These are phyloP conservation scores for Ustilago sp. DNA, from an alignment of 1,284 basidiomycete species.

Conservation along the genomic window DNA sequence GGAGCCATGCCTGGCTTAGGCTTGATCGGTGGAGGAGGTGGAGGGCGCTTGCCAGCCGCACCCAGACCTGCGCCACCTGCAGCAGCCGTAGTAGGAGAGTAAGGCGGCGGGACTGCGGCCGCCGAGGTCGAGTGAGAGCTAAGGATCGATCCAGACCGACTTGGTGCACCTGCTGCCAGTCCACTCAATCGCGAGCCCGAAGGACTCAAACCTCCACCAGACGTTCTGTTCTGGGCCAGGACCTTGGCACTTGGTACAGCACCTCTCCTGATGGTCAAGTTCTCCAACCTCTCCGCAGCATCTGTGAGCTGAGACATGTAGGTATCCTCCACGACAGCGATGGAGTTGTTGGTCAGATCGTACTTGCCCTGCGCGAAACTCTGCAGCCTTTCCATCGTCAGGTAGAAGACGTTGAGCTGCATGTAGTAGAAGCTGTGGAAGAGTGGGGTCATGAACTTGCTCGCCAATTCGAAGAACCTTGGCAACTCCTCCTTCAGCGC, in stretches of 20 bases:
- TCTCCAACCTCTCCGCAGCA: slow-evolving; percentile 74
- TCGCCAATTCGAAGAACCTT: slow-evolving; percentile 85
- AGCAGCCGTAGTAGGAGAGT: slow-evolving; percentile 16
- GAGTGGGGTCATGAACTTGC: slow-evolving; percentile 91
- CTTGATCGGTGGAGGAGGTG: slow-evolving; percentile 85
- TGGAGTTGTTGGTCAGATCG: slow-evolving; percentile 78
- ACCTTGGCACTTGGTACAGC: slow-evolving; percentile 53
- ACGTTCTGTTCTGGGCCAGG: slow-evolving; percentile 39
- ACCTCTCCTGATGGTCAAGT: slow-evolving; percentile 59
- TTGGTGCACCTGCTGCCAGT: slow-evolving; percentile 38
- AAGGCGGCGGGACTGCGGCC: slow-evolving; percentile 24
- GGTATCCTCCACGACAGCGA: slow-evolving; percentile 75
- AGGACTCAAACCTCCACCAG: slow-evolving; percentile 25
- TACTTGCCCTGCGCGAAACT: slow-evolving; percentile 84
- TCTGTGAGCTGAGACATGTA: slow-evolving; percentile 85
- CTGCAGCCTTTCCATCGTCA: slow-evolving; percentile 91
- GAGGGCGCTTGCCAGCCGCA: slow-evolving; percentile 77
- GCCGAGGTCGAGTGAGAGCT: slow-evolving; percentile 5
- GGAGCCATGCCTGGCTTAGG: slow-evolving; percentile 79
- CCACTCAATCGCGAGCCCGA: slow-evolving; percentile 30
- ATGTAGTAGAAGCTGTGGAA: slow-evolving; percentile 99
- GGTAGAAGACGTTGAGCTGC: slow-evolving; percentile 94
- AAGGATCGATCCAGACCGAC: slow-evolving; percentile 28
- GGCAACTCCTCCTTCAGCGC: slow-evolving; percentile 93
- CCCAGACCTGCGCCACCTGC: slow-evolving; percentile 14